Evolutionary conservation across 441 rosid genomes (phyloP), one percentile per base, ranked within the genome.

Genomic region (Brassica hybrid): DNA sequence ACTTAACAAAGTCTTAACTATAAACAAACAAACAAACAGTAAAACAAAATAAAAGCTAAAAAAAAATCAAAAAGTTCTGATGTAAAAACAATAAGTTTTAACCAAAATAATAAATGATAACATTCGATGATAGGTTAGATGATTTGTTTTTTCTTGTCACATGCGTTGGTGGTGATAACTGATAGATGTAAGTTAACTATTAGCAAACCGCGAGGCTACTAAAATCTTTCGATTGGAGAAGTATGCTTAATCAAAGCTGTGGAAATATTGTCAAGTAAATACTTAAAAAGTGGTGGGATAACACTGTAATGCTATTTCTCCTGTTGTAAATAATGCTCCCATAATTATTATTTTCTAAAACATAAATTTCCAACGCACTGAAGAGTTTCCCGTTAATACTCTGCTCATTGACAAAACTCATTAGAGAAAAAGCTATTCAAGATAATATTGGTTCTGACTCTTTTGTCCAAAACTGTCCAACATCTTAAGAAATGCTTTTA

Each of bases 331-430:
- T 59, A 6, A 23, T 6, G 64, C 64, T 59, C 36, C 36, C 34
- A 23, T 61, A 50, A 32, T 18, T 34, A 68, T 45, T 32, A 60
- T 34, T 19, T 18, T 36, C 41, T 36, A 7, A 66, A 76, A 38
- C 48, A 18, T 2, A 23, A 68, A n/a, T 50, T 60, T 76, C 69
- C 38, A 66, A 52, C 59, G 75, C 73, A 66, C 73, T 67, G 32
- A 67, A 21, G 57, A 78, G 68, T 59, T 34, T 65, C 32, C 68
- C 54, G 45, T 13, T 71, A 50, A 32, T 58, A 58, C 72, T 23
- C 56, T 65, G 72, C 43, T 57, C 72, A 56, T 41, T 77, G 76
- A 71, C 72, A 77, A 71, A 65, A 71, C 61, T 71, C 54, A 7
- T 9, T 3, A 16, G 16, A 19, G 25, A 19, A 21, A 54, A 38